Evolutionary conservation across 345 rosid species (phyloP).

Genomic region (Acer yangbiense): DNA sequence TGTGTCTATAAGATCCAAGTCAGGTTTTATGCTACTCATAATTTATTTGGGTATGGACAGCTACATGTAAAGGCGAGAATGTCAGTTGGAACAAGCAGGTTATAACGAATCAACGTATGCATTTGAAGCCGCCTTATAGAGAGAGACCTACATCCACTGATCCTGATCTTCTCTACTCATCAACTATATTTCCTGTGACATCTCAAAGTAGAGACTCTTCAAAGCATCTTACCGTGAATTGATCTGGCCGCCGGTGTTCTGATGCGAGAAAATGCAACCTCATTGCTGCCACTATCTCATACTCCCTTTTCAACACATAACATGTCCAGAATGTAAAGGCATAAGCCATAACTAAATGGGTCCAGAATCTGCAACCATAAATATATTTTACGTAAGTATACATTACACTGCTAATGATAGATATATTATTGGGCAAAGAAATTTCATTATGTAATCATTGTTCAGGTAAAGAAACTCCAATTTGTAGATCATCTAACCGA

Average conservation of each 20-base stretch:
- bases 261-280: constrained; percentile 91
- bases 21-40: not conserved
- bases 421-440: not conserved
- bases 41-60: not conserved
- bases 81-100: not conserved
- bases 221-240: constrained; percentile 67
- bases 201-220: not conserved
- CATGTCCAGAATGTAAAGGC: constrained; percentile 93
- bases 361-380: constrained; percentile 74
- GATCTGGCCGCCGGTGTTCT: constrained; percentile 74
- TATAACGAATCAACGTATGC: not conserved
- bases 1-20: not conserved
- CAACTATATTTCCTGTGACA: not conserved
- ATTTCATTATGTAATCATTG: not conserved
- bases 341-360: constrained; percentile 88
- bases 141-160: not conserved
- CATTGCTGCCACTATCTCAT: constrained; percentile 72
- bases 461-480: not conserved
- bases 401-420: not conserved
- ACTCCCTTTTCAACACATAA: constrained; percentile 71
- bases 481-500: not conserved
- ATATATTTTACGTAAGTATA: not conserved
- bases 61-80: not conserved
- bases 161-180: not conserved
- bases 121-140: not conserved